Conservation (phyloP, 2,329 filamentous ascomycete species). For the Diaporthe capsici region DNA sequence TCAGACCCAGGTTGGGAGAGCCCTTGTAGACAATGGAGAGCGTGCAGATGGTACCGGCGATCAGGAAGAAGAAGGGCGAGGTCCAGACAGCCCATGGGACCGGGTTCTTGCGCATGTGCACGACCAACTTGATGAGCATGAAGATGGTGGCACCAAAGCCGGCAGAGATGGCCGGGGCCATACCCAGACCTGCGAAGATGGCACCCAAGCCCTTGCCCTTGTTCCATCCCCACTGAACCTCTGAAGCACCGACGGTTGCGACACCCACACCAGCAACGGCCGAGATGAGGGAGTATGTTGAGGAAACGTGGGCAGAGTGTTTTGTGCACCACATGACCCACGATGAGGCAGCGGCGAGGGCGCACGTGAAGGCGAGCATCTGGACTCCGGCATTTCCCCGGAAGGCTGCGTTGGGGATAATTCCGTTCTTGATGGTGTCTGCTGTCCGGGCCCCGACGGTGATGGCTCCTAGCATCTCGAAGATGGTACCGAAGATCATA, state of each 20-base stretch:
- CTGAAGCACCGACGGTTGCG: constrained; percentile 71
- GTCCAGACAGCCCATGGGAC: constrained; percentile 80
- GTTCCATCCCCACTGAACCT: constrained; percentile 80
- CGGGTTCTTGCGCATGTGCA: constrained; percentile 80
- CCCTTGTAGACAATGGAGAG: constrained; percentile 87
- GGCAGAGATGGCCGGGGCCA: constrained; percentile 78
- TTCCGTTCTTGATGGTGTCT: constrained; percentile 85
- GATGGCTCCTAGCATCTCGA: constrained; percentile 78
- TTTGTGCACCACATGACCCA: constrained; percentile 88
- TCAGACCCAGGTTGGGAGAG: constrained; percentile 75
- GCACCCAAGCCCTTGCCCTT: constrained; percentile 77
- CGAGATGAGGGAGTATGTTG: constrained; percentile 79
- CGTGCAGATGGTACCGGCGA: constrained; percentile 81
- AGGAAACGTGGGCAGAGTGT: constrained; percentile 80
- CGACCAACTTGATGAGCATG: constrained; percentile 60
- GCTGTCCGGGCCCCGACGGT: constrained; percentile 78
- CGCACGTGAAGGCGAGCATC: constrained; percentile 77
- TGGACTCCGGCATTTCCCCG: constrained; percentile 73
- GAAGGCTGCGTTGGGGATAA: constrained; percentile 74
- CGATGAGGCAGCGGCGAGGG: constrained; percentile 73
- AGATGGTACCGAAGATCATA: constrained; percentile 75
- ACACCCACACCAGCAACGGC: constrained; percentile 79
- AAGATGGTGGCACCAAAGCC: constrained; percentile 55
- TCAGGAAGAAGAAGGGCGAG: constrained; percentile 83
- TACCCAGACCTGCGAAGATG: constrained; percentile 79